These are phyloP conservation scores for Neopestalotiopsis sp. DNA, from an alignment of 2,329 filamentous ascomycete species.

Conservation along the genomic window DNA sequence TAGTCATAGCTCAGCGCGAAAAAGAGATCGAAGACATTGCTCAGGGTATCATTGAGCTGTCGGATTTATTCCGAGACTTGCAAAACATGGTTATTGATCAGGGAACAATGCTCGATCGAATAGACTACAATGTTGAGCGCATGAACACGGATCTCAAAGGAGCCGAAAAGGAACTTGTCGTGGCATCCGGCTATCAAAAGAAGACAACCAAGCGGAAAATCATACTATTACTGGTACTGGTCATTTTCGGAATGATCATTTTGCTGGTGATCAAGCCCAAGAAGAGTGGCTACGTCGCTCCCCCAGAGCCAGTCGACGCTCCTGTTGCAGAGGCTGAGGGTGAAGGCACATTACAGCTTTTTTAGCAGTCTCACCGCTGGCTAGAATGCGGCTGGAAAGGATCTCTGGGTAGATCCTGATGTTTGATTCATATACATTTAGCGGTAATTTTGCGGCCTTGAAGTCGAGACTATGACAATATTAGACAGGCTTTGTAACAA, in stretches of 20 bases:
- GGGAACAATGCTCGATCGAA: conserved; percentile 88
- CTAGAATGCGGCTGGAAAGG: not conserved
- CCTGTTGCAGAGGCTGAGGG: conserved; percentile 14
- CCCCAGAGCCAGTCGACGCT: conserved; percentile 13
- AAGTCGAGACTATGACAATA: not conserved
- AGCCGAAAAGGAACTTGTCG: conserved; percentile 88
- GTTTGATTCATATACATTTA: conserved; percentile 14
- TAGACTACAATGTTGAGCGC: conserved; percentile 96
- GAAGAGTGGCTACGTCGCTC: conserved; percentile 34
- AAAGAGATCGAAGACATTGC: conserved; percentile 98
- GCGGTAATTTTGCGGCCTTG: conserved; percentile 10
- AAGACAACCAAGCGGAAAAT: conserved; percentile 90
- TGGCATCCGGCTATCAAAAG: conserved; percentile 88
- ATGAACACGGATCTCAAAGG: conserved; percentile 94
- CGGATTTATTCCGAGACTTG: conserved; percentile 94
- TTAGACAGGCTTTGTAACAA: conserved; percentile 9
- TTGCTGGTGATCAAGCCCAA: conserved; percentile 82
- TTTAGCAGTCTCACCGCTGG: not conserved
- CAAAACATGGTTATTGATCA: conserved; percentile 96
- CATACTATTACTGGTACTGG: conserved; percentile 82
- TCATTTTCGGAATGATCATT: conserved; percentile 88
- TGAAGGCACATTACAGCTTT: not conserved
- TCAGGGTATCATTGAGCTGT: conserved; percentile 95
- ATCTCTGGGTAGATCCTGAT: not conserved
- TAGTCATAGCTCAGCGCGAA: conserved; percentile 87